These are phyloP conservation scores for Candida pseudofarinosa DNA, from an alignment of 805 yeast species.

Conservation along the genomic window DNA sequence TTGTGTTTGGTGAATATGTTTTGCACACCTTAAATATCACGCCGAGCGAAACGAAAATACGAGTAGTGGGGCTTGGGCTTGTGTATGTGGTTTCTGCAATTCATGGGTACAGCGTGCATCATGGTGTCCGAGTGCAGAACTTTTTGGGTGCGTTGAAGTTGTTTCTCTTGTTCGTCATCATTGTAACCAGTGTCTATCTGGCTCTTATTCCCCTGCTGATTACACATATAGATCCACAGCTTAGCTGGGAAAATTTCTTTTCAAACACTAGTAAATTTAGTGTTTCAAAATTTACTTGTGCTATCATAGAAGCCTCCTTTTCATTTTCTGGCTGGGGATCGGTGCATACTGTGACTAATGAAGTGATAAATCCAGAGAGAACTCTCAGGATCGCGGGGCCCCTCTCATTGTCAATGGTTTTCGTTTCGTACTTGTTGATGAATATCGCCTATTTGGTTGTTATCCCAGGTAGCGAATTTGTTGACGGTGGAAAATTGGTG, in stretches of 20 bases:
- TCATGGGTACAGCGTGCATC: constrained; percentile 57
- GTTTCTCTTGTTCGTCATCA: constrained; percentile 48
- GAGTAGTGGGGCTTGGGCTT: constrained; percentile 29
- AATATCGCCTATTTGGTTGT: constrained; percentile 56
- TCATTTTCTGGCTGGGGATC: constrained; percentile 63
- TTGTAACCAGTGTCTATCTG: constrained; percentile 56
- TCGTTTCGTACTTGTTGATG: constrained; percentile 47
- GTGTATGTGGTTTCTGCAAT: constrained; percentile 30
- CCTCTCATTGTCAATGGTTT: constrained; percentile 42
- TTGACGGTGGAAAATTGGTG: constrained; percentile 51
- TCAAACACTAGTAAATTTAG: constrained; percentile 30
- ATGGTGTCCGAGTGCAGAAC: constrained; percentile 61
- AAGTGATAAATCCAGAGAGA: constrained; percentile 53
- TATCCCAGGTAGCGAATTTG: constrained; percentile 50
- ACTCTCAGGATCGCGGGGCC: constrained; percentile 64
- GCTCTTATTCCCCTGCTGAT: constrained; percentile 43
- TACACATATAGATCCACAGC: constrained; percentile 43
- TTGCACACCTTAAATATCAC: constrained; percentile 43
- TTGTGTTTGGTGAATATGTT: constrained; percentile 60
- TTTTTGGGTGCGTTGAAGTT: constrained; percentile 60
- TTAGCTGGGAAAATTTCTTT: constrained; percentile 29
- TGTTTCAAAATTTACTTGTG: constrained; percentile 47
- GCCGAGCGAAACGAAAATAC: constrained; percentile 29
- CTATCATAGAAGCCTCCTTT: constrained; percentile 55
- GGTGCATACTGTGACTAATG: constrained; percentile 59